A percentile compares a stretch with the other conserved stretches of the same genome.
Conservation (phyloP, 768 basidiomycete genomes). For the Trametes maxima region DNA sequence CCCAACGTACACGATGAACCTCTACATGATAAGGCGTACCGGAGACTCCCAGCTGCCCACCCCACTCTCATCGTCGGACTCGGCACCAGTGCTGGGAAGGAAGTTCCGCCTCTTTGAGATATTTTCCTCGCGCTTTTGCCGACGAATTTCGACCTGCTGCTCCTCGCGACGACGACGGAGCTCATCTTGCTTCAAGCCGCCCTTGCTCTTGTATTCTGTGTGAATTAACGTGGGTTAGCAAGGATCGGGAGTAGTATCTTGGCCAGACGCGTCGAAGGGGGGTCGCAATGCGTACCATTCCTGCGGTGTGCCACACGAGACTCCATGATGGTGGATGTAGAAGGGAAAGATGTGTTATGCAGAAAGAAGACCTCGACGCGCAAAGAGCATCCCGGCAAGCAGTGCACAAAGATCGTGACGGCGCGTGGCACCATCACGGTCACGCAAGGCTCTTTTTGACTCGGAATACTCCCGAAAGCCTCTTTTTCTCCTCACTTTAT, state of each 20-base stretch:
- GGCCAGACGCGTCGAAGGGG: slow-evolving; percentile 1
- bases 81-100: slow-evolving; percentile 67
- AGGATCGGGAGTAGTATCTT: slow-evolving; percentile 9
- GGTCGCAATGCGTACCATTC: slow-evolving; percentile 51
- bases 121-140: slow-evolving; percentile 98
- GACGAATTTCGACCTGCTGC: slow-evolving; percentile 97
- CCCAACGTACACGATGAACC: slow-evolving; percentile 17
- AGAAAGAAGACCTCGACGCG: slow-evolving; percentile 26
- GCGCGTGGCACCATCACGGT: slow-evolving; percentile 26
- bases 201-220: slow-evolving; percentile 89
- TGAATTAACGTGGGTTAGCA: slow-evolving; percentile 40
- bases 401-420: slow-evolving; percentile 24
- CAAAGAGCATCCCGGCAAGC: slow-evolving; percentile 23
- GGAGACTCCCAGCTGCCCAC: slow-evolving; percentile 75
- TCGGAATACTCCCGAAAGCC: slow-evolving; percentile 14
- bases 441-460: slow-evolving; percentile 17
- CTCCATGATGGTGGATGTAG: slow-evolving; percentile 36
- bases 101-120: slow-evolving; percentile 98
- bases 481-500: not conserved
- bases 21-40: slow-evolving; percentile 46
- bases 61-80: slow-evolving; percentile 91
- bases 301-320: slow-evolving; percentile 76
- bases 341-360: slow-evolving; percentile 24
- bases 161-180: slow-evolving; percentile 96
- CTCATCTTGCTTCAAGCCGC: slow-evolving; percentile 87